Evolutionary conservation across 352 stramenopile species (phyloP).

Genomic region (Pythium diclinum): DNA sequence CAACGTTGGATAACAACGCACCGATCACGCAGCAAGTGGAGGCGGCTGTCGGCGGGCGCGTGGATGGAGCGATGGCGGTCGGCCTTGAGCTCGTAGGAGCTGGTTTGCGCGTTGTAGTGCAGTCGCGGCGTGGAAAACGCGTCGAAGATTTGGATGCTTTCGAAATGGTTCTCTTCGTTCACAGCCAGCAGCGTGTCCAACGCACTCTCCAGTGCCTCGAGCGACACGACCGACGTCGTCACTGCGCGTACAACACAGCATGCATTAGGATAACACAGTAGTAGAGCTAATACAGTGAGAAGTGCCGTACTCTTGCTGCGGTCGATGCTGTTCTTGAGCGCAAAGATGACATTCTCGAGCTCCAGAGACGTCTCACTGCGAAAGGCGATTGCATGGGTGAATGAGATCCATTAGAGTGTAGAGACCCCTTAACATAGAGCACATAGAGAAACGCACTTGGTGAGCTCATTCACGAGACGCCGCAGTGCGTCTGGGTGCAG

Average conservation of each 20-base stretch:
- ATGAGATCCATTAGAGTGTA: background rate
- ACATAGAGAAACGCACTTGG: constrained; percentile 30
- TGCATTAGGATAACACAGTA: background rate
- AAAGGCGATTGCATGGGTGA: background rate
- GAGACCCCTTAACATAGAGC: background rate
- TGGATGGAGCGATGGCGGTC: constrained; percentile 57
- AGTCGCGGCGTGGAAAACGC: constrained; percentile 74
- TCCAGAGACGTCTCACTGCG: constrained; percentile 65
- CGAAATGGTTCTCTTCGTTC: constrained; percentile 76
- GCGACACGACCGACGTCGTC: constrained; percentile 76
- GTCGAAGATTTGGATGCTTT: constrained; percentile 78
- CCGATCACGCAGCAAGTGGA: constrained; percentile 67
- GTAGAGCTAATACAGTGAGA: background rate
- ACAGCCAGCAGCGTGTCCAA: constrained; percentile 79
- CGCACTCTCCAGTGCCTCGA: constrained; percentile 78
- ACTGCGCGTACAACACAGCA: constrained; percentile 31
- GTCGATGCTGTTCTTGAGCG: constrained; percentile 89
- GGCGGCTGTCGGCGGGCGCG: constrained; percentile 45
- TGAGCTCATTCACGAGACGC: constrained; percentile 63
- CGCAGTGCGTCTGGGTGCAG: constrained; percentile 70
- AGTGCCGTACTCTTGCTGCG: constrained; percentile 69
- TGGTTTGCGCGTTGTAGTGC: constrained; percentile 61
- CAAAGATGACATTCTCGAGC: constrained; percentile 81
- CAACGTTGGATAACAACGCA: constrained; percentile 14
- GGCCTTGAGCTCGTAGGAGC: constrained; percentile 70